Conservation (phyloP, 306 rosid species). For the Castanea mollissima region DNA sequence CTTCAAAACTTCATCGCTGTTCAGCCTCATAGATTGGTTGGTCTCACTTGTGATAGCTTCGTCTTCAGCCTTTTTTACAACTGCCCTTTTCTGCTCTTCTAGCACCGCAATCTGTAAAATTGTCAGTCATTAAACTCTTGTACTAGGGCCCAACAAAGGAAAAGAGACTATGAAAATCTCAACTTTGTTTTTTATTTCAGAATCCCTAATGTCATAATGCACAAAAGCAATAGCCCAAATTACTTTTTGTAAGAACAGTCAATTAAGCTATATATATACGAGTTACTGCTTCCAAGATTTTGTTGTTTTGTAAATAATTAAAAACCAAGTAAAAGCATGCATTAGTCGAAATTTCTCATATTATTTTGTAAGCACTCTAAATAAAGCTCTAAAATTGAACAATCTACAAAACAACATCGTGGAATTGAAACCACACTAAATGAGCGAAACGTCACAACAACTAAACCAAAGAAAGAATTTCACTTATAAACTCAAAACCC, state of each 20-base stretch:
- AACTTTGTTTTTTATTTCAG: background rate
- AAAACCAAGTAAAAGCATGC: too few relatives aligned
- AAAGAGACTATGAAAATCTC: background rate
- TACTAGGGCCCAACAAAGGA: background rate
- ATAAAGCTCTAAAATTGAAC: too few relatives aligned
- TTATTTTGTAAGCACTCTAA: too few relatives aligned
- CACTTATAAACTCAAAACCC: too few relatives aligned
- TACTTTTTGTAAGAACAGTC: background rate
- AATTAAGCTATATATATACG: background rate
- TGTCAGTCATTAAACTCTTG: slow-evolving; percentile 8
- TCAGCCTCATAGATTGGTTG: slow-evolving; percentile 32
- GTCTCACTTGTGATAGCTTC: slow-evolving; percentile 29
- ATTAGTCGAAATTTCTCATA: too few relatives aligned
- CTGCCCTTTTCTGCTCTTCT: slow-evolving; percentile 67
- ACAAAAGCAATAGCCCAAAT: background rate
- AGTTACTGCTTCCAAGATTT: too few relatives aligned
- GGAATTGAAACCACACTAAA: too few relatives aligned
- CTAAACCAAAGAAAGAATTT: too few relatives aligned
- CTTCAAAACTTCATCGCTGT: slow-evolving; percentile 42
- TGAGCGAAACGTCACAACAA: too few relatives aligned
- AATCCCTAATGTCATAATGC: background rate
- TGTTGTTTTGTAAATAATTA: too few relatives aligned
- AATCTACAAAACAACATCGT: too few relatives aligned
- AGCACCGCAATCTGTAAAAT: slow-evolving; percentile 70
- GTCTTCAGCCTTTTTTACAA: slow-evolving; percentile 38